Evolutionary conservation across 2,329 filamentous ascomycete species (phyloP), one percentile per base, ranked within the genome.

Genomic region (Tolypocladium tropicale): DNA sequence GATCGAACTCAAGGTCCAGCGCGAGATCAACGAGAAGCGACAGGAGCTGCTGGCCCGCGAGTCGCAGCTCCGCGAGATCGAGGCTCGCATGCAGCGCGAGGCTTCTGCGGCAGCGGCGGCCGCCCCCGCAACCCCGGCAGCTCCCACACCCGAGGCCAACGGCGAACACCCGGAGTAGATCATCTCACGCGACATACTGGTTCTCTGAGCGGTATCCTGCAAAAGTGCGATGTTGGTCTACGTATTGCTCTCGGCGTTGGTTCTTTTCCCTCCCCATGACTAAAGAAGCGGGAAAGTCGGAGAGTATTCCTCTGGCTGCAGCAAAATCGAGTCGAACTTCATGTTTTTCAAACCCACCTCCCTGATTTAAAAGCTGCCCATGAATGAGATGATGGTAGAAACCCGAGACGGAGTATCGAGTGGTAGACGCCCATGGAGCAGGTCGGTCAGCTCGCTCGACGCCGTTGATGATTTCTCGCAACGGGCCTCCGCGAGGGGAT

Each of bases 11-110:
- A 99, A 99, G 86, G 94, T 99, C 61, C 94, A 99, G 79, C 90
- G 94, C 71, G 94, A 99, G 77, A 99, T 99, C 80, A 96, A 96
- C 78, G 94, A 97, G 84, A 99, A 99, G 85, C 87, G 94, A 78
- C 94, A 99, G 78, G 94, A 99, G 77, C 83, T 99, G 60, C 74
- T 99, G 75, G 94, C 94, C 62, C 91, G 94, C 74, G 94, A 99
- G 79, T 96, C 91, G 69, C 94, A 99, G 78, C 85, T 99, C 67
- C 93, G 94, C 76, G 94, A 99, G 80, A 96, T 99, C 71, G 93
- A 97, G 77, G 93, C 92, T 61, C 88, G 93, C 70, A 96, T 97
- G 93, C 86, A 92, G 70, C 86, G 92, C 72, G 90, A 95, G 76
- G 86, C 82, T 69, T 76, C 78, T 52, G 69, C 74, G 52, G 69